Evolutionary conservation across 1,284 basidiomycete genomes (phyloP).

Genomic region (Mixia osmundae): DNA sequence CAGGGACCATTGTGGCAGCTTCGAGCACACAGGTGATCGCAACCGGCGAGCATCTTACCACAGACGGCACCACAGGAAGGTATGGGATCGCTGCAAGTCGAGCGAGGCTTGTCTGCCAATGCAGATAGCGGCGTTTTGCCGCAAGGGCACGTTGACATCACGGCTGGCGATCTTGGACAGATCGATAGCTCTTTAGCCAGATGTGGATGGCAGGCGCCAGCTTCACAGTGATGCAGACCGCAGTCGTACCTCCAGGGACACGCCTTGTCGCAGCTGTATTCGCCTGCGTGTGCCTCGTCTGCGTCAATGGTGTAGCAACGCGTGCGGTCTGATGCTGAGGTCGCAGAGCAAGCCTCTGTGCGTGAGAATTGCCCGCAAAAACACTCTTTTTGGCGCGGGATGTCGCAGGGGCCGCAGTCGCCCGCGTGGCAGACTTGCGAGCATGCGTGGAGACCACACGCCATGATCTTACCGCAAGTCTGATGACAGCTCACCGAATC

Average conservation of each 20-base stretch:
- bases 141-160: conserved; percentile 54
- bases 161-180: conserved; percentile 48
- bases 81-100: conserved; percentile 43
- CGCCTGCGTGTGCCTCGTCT: conserved; percentile 36
- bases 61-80: conserved; percentile 51
- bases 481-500: conserved; percentile 8
- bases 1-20: conserved; percentile 24
- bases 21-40: conserved; percentile 45
- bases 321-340: conserved; percentile 1
- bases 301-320: background rate
- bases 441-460: conserved; percentile 15
- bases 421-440: conserved; percentile 13
- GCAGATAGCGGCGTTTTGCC: conserved; percentile 35
- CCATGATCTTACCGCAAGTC: conserved; percentile 8
- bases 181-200: conserved; percentile 28
- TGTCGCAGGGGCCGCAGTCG: conserved; percentile 12
- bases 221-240: conserved; percentile 40
- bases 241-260: conserved; percentile 55
- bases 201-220: conserved; percentile 37
- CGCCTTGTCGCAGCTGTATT: conserved; percentile 36
- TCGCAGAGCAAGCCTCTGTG: conserved; percentile 10
- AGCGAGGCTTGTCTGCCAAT: conserved; percentile 27
- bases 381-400: conserved; percentile 13
- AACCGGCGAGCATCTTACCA: conserved; percentile 35
- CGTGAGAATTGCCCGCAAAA: conserved; percentile 12